A percentile compares a stretch with the other conserved stretches of the same genome.
phyloP scores from a whole-genome alignment of 306 rosid genomes.

The Heteromeles arbutifolia region DNA sequence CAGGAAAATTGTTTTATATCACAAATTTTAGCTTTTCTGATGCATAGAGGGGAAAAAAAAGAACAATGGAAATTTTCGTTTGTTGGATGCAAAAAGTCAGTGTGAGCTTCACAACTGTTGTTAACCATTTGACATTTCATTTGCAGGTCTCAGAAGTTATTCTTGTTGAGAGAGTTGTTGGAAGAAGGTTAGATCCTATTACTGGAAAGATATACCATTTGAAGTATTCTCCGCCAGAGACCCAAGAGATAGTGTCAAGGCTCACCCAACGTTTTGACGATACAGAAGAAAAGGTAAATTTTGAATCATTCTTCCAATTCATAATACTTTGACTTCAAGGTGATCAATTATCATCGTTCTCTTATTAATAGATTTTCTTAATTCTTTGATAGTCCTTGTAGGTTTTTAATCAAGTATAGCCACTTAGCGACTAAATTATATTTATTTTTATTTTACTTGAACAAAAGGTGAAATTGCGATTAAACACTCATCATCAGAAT shows the following conservation, averaged over 20 bases:
- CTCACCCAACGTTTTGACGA: conserved; percentile 93
- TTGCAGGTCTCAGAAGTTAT: conserved; percentile 76
- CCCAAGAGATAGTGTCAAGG: conserved; percentile 72
- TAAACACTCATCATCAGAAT: conserved; percentile 85
- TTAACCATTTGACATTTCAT: conserved; percentile 4
- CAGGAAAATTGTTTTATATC: neutral
- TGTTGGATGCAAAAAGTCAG: neutral
- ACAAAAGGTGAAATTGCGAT: conserved; percentile 74
- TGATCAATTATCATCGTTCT: neutral
- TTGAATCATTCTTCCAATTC: neutral
- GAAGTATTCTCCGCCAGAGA: conserved; percentile 87
- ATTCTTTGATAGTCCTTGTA: neutral
- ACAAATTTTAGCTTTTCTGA: neutral
- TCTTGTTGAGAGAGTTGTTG: conserved; percentile 91
- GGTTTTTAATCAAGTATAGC: neutral
- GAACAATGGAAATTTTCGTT: neutral
- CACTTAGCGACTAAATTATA: neutral
- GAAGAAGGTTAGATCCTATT: conserved; percentile 88
- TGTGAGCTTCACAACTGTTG: neutral
- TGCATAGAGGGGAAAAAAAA: neutral
- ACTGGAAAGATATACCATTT: conserved; percentile 90
- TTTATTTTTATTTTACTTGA: conserved; percentile 14
- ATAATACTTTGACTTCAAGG: neutral
- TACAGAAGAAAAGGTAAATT: conserved; percentile 76
- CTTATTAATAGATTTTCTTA: neutral